phyloP scores from a whole-genome alignment of 2,329 filamentous ascomycete genomes.

The Microcyclospora pomicola region DNA sequence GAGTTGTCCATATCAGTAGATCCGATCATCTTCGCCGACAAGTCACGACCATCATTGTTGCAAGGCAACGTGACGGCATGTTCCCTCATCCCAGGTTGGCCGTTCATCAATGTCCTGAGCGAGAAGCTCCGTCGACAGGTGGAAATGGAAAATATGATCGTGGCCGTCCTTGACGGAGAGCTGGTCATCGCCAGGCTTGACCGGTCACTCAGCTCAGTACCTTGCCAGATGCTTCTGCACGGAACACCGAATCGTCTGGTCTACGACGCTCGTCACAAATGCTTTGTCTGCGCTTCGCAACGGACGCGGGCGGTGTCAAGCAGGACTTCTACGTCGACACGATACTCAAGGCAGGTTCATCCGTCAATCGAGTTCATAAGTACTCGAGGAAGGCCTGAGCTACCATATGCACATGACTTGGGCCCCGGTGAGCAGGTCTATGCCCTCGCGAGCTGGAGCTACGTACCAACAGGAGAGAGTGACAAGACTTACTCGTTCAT shows the following conservation, averaged over 20 bases:
- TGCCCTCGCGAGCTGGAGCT: conserved; percentile 48
- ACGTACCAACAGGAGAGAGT: conserved; percentile 23
- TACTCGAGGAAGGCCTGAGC: conserved; percentile 7
- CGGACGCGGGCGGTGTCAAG: conserved; percentile 1
- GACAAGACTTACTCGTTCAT: conserved; percentile 49
- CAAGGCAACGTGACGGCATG: conserved; percentile 13
- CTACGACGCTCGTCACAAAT: conserved; percentile 18
- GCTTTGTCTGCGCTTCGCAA: conserved; percentile 36
- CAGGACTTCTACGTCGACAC: conserved; percentile 11
- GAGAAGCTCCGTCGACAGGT: conserved; percentile 5
- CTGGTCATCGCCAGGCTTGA: conserved; percentile 11
- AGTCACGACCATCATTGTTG: conserved; percentile 11
- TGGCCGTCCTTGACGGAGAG: conserved; percentile 13
- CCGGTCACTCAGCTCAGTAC: conserved; percentile 9
- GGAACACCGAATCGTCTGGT: conserved; percentile 20
- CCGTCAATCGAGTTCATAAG: conserved; percentile 34
- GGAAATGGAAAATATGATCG: conserved; percentile 10
- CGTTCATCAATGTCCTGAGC: too few species aligned
- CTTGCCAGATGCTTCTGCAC: conserved; percentile 15
- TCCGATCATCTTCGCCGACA: conserved; percentile 19
- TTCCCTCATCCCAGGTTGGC: conserved; percentile 10
- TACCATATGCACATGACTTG: conserved; percentile 27
- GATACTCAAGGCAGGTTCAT: conserved; percentile 24
- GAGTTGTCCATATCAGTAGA: conserved; percentile 7
- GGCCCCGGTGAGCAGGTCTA: conserved; percentile 45